Base-by-base conservation (phyloP, 1,284 basidiomycete genomes). In the Microbotryum violaceum region DNA sequence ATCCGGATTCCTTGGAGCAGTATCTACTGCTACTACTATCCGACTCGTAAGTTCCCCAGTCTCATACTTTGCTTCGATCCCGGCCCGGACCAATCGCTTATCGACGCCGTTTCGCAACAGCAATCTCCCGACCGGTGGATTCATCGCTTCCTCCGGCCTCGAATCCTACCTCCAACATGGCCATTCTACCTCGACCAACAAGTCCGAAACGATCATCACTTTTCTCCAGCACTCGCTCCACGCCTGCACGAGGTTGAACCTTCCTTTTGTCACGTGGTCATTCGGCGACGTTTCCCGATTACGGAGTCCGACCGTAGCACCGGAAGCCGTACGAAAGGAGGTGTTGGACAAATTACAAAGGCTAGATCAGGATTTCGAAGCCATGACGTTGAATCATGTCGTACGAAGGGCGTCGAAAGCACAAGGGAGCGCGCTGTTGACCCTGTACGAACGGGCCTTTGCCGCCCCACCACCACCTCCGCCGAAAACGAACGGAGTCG, bases 391-490 rank as follows among this genome's bases (percentile, higher is more conserved):
- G 50, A 97, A 93, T 71, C 89, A 94, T 73, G 86, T 96, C 63
- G 82, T 89, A 3, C 79, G 88, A 33, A 81, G 96, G 20, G 91
- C 94, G 21, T 93, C 89, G 21, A 87, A 83, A 64, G 83, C 92
- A 3, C 96, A 99, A 75, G 94, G 96, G 0, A 85, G 91, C 8
- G 96, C 94, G 2, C 82, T 97, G 46, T 82, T 99, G 37, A 90
- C 91, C 0, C 80, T 99, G 5, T 93, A 88, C 75, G 80, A 86
- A 14, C 88, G 86, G 70, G 88, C 90, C 0, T 86, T 97, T 72
- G 82, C 85, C 4, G 61, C 66, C 1, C 21, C 50, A 57, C 23
- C n/a, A 33, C 29, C 50, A 57, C 23, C n/a, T 31, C 29, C 21
- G 53, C 18, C 6, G 44, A 52, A 21, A 44, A 31, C n/a, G 44